Percentiles rank a stretch among this genome's conserved stretches.
Evolutionary conservation across 2,329 filamentous ascomycete genomes (phyloP).

Genomic region (Botrytis sinoallii): DNA sequence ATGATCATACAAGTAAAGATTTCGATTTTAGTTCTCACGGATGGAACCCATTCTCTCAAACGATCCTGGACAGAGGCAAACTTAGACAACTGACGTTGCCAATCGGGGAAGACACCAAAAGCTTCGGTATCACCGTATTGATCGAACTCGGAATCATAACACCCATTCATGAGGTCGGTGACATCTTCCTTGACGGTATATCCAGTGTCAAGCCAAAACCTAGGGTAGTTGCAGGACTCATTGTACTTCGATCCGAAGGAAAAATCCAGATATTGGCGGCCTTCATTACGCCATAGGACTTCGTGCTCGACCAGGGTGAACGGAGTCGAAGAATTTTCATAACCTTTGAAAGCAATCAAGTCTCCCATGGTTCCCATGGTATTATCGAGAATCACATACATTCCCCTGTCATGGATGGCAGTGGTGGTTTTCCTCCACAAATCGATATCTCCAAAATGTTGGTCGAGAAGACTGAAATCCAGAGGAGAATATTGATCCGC

Average conservation of each 20-base stretch:
- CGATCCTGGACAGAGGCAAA: constrained; percentile 67
- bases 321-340: constrained; percentile 55
- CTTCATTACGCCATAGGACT: constrained; percentile 52
- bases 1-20: constrained; percentile 63
- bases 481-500: constrained; percentile 58
- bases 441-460: constrained; percentile 58
- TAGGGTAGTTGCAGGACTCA: constrained; percentile 54
- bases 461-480: constrained; percentile 61
- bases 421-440: constrained; percentile 56
- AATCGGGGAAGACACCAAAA: constrained; percentile 61
- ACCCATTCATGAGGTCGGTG: constrained; percentile 49
- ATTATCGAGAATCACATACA: constrained; percentile 66
- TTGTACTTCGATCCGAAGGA: constrained; percentile 53
- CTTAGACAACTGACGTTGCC: constrained; percentile 61
- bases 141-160: constrained; percentile 62
- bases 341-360: constrained; percentile 60
- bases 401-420: constrained; percentile 58
- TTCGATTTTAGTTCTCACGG: constrained; percentile 55
- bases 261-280: constrained; percentile 58
- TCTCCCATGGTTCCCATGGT: constrained; percentile 59
- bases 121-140: constrained; percentile 53
- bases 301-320: constrained; percentile 53
- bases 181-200: constrained; percentile 41
- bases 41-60: constrained; percentile 60
- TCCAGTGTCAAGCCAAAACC: constrained; percentile 60